Conservation (phyloP, 2,329 filamentous ascomycete species). For the Exophiala xenobiotica region DNA sequence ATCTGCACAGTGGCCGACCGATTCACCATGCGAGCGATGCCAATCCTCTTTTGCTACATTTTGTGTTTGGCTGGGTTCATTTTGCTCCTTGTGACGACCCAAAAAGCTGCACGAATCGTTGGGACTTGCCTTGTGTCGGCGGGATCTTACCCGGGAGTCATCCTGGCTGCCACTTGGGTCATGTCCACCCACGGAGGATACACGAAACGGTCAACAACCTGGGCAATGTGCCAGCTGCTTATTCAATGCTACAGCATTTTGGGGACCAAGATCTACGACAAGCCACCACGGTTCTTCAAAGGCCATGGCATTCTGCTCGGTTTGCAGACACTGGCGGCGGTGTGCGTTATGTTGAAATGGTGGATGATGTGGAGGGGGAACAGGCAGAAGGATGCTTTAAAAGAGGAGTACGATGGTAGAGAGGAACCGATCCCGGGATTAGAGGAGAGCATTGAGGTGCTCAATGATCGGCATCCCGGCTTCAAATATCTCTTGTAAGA, state of each 20-base stretch:
- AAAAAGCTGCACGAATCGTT: slow-evolving; percentile 4
- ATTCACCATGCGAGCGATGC: background rate
- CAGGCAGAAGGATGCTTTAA: background rate
- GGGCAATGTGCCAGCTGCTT: slow-evolving; percentile 12
- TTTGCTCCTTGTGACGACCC: slow-evolving; percentile 7
- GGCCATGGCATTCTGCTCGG: slow-evolving; percentile 16
- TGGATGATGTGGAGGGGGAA: slow-evolving; percentile 3
- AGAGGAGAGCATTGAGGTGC: slow-evolving; percentile 7
- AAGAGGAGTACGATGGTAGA: slow-evolving; percentile 1
- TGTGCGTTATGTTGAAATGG: background rate
- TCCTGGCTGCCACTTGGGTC: slow-evolving; percentile 12
- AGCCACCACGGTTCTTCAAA: slow-evolving; percentile 14
- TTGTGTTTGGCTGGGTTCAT: slow-evolving; percentile 5
- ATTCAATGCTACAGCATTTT: slow-evolving; percentile 12
- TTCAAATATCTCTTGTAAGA: slow-evolving; percentile 12
- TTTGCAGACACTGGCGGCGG: background rate
- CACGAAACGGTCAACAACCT: slow-evolving; percentile 17
- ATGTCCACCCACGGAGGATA: slow-evolving; percentile 9
- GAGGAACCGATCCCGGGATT: background rate
- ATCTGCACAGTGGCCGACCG: slow-evolving; percentile 8
- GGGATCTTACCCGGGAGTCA: slow-evolving; percentile 8
- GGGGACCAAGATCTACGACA: slow-evolving; percentile 14
- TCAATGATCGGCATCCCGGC: slow-evolving; percentile 7
- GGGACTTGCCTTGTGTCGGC: slow-evolving; percentile 11
- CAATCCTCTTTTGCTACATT: slow-evolving; percentile 3